These are phyloP conservation scores for Paxillus rubicundulus DNA, from an alignment of 768 basidiomycete species.

Conservation along the genomic window DNA sequence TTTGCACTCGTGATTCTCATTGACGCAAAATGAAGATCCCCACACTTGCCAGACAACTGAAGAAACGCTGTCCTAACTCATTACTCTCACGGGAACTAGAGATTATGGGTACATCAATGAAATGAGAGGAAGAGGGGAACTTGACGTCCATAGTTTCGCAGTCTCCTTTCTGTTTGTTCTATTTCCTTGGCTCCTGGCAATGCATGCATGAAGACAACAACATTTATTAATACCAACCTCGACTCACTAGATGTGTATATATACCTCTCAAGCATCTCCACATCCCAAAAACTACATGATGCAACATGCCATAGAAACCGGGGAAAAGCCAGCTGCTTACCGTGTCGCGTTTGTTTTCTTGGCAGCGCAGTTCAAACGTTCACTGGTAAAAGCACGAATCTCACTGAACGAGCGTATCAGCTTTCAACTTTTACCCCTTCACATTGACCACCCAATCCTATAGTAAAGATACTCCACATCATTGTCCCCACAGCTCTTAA, in stretches of 20 bases:
- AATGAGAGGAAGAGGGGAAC: constrained; percentile 37
- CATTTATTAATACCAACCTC: no score
- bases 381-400: no score
- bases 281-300: no score
- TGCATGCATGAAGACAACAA: neutral
- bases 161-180: neutral
- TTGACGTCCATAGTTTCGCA: neutral
- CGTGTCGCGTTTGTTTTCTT: no score
- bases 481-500: constrained; percentile 34
- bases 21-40: constrained; percentile 3
- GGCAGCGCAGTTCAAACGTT: no score
- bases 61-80: constrained; percentile 74
- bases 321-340: no score
- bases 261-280: no score
- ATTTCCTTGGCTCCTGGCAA: neutral
- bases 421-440: neutral
- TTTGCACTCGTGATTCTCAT: constrained; percentile 2
- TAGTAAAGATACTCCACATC: constrained; percentile 72
- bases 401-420: no score
- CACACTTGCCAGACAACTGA: constrained; percentile 54
- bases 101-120: constrained; percentile 61
- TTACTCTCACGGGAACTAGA: constrained; percentile 79
- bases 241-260: no score
- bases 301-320: no score
- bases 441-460: constrained; percentile 64